Percentiles rank a stretch among this genome's conserved stretches.
Evolutionary conservation across 768 basidiomycete genomes (phyloP).

Genomic region (Amanita brunnescens): DNA sequence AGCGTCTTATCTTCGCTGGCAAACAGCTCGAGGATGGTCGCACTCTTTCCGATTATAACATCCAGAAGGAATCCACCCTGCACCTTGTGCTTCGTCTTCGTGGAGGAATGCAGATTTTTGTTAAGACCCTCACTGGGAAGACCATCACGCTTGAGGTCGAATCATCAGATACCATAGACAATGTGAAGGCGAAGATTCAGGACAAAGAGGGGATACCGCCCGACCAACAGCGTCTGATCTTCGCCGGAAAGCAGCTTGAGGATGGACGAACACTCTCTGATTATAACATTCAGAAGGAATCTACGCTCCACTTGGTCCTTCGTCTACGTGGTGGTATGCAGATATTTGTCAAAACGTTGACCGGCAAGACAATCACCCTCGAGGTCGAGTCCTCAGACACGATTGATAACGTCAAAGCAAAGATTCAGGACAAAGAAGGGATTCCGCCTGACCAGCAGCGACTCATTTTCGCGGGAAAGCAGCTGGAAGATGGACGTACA

Average conservation of each 20-base stretch:
- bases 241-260: constrained; percentile 92
- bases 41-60: constrained; percentile 61
- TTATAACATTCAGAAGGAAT: constrained; percentile 95
- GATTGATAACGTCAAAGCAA: constrained; percentile 82
- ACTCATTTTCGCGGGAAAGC: constrained; percentile 75
- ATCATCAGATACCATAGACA: constrained; percentile 69
- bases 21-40: constrained; percentile 83
- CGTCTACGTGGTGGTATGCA: constrained; percentile 91
- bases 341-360: constrained; percentile 75
- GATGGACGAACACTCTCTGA: constrained; percentile 87
- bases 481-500: constrained; percentile 71
- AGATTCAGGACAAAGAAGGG: constrained; percentile 92
- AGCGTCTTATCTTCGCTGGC: constrained; percentile 73
- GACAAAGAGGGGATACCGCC: constrained; percentile 80
- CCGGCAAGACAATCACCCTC: constrained; percentile 89
- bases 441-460: constrained; percentile 75
- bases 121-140: constrained; percentile 86
- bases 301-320: constrained; percentile 81
- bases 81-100: constrained; percentile 43
- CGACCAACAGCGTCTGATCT: constrained; percentile 93
- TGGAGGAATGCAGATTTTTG: constrained; percentile 73
- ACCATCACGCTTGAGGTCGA: constrained; percentile 84
- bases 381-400: constrained; percentile 85
- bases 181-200: constrained; percentile 78
- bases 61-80: constrained; percentile 58